Evolutionary conservation across 345 rosid species (phyloP).

Genomic region (Gossypium ekmanianum): DNA sequence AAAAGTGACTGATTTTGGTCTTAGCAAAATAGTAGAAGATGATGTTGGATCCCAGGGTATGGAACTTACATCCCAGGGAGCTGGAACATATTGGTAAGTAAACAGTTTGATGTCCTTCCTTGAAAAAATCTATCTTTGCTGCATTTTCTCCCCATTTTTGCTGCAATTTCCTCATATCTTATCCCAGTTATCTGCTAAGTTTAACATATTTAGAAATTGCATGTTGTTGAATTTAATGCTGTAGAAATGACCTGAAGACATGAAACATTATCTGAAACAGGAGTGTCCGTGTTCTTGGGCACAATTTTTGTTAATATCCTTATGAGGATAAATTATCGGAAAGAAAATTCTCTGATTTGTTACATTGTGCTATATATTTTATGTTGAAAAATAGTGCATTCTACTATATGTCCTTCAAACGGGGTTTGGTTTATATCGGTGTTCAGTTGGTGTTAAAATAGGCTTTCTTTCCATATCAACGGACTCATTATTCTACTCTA

Average conservation of each 20-base stretch:
- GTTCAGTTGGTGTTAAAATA: background rate
- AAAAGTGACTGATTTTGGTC: constrained; percentile 98
- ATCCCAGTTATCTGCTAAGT: background rate
- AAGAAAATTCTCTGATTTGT: background rate
- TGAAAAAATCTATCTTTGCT: background rate
- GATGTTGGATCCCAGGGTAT: constrained; percentile 93
- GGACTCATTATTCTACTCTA: background rate
- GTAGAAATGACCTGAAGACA: background rate
- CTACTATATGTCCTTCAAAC: background rate
- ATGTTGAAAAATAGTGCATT: background rate
- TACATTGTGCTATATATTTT: background rate
- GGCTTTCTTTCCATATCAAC: background rate
- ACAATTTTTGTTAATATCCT: background rate
- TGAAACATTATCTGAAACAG: background rate
- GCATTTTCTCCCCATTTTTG: background rate
- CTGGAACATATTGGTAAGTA: constrained; percentile 96
- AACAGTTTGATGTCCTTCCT: background rate
- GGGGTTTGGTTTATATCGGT: background rate
- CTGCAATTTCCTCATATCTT: background rate
- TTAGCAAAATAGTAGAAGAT: constrained; percentile 95
- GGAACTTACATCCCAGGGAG: constrained; percentile 99
- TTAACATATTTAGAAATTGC: background rate
- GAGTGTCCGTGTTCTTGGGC: background rate
- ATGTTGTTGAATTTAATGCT: background rate
- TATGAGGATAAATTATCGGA: background rate